Evolutionary conservation across 768 basidiomycete genomes (phyloP).

Genomic region (Cubamyces sp.): DNA sequence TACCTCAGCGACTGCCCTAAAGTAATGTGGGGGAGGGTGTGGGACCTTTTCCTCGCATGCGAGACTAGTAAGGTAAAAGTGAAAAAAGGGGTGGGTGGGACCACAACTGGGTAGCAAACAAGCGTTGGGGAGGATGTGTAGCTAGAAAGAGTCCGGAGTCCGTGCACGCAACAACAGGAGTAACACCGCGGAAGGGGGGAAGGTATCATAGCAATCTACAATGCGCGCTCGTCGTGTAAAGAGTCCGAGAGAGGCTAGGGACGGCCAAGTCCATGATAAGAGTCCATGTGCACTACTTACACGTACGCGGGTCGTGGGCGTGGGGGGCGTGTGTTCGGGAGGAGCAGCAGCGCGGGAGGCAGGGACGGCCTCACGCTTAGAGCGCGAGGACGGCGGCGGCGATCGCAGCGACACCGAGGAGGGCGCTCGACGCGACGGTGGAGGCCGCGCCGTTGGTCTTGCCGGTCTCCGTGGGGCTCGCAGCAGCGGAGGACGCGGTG

Average conservation of each 20-base stretch:
- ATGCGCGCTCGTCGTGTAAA: slow-evolving; percentile 17
- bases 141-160: slow-evolving; percentile 24
- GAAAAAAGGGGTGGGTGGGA: slow-evolving; percentile 6
- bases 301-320: slow-evolving; percentile 4
- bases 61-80: slow-evolving; percentile 30
- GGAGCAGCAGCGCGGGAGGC: neutral
- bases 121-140: slow-evolving; percentile 3
- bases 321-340: neutral
- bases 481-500: slow-evolving; percentile 21
- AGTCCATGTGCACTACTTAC: slow-evolving; percentile 11
- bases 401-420: slow-evolving; percentile 55
- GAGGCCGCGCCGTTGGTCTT: slow-evolving; percentile 49
- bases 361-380: slow-evolving; percentile 22
- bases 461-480: slow-evolving; percentile 31
- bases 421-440: slow-evolving; percentile 50
- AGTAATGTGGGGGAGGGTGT: slow-evolving; percentile 14
- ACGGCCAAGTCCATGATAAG: slow-evolving; percentile 16
- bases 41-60: slow-evolving; percentile 39
- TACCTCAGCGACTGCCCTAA: slow-evolving; percentile 33
- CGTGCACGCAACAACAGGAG: slow-evolving; percentile 12
- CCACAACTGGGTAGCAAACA: slow-evolving; percentile 17
- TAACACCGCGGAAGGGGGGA: slow-evolving; percentile 15
- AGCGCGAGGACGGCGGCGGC: slow-evolving; percentile 44
- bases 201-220: slow-evolving; percentile 28
- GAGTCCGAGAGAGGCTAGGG: slow-evolving; percentile 27